A percentile compares a stretch with the other conserved stretches of the same genome.
phyloP scores from a whole-genome alignment of 2,329 filamentous ascomycete species.

The Stagonosporopsis tanaceti region DNA sequence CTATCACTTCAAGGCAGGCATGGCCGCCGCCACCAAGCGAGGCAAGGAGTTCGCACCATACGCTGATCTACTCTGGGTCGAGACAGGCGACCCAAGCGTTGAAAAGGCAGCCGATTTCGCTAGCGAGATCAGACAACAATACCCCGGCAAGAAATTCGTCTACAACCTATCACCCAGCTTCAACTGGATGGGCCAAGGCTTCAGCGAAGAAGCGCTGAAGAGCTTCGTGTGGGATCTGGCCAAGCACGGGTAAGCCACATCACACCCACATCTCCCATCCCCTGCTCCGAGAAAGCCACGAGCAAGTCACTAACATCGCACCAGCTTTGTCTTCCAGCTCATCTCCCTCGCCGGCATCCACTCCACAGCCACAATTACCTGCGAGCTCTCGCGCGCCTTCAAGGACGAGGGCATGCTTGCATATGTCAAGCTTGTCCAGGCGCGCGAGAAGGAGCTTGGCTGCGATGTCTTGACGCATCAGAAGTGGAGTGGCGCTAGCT shows the following conservation, averaged over 20 bases:
- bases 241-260: slow-evolving; percentile 72
- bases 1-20: slow-evolving; percentile 88
- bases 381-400: slow-evolving; percentile 82
- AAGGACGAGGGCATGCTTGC: slow-evolving; percentile 94
- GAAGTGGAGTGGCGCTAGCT: slow-evolving; percentile 78
- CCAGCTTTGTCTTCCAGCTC: slow-evolving; percentile 68
- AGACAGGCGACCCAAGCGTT: slow-evolving; percentile 90
- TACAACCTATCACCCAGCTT: slow-evolving; percentile 98
- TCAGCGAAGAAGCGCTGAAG: slow-evolving; percentile 80
- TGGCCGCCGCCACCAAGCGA: slow-evolving; percentile 88
- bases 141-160: slow-evolving; percentile 86
- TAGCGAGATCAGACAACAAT: slow-evolving; percentile 72
- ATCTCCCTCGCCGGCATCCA: slow-evolving; percentile 72
- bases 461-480: slow-evolving; percentile 96
- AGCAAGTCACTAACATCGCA: slow-evolving; percentile 2
- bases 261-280: no score
- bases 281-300: neutral
- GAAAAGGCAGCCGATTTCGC: slow-evolving; percentile 78
- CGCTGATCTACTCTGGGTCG: slow-evolving; percentile 95
- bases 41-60: slow-evolving; percentile 91
- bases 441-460: slow-evolving; percentile 85
- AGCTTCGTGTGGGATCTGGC: slow-evolving; percentile 98
- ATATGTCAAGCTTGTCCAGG: slow-evolving; percentile 93
- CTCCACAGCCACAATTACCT: slow-evolving; percentile 68
- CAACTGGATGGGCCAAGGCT: slow-evolving; percentile 98